Base-by-base conservation (phyloP, 495 filamentous ascomycete species). In the Penicillium manginii region DNA sequence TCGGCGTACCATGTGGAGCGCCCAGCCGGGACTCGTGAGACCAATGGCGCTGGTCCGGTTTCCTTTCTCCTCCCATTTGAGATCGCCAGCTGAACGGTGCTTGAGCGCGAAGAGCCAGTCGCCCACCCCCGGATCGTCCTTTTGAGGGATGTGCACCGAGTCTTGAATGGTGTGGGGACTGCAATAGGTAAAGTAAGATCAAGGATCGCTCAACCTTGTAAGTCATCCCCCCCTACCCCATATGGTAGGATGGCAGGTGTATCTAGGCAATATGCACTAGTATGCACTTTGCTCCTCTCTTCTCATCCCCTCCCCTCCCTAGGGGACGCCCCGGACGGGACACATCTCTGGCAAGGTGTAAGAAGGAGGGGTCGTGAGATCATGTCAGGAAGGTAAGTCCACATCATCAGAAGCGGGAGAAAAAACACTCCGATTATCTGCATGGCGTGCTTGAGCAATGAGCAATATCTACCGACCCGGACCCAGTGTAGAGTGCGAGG, bases 1-100 rank as follows among this genome's bases (percentile, higher is more conserved):
- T 63, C 56, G 42, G 43, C 61, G 23, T 32, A 26, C 55, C 56
- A 56, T 63, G 61, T 63, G 61, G 60, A 45, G 31, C 35, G 19
- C 45, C 45, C 45, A 47, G 22, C 49, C 35, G 54, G 54, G 21
- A 54, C 50, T 52, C 48, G 26, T 19, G 14, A 49, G 35, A 42
- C 43, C 61, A 63, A 59, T 63, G 33, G 49, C 23, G 26, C 22
- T 45, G 26, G 42, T 9, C 29, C 31, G 15, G 8, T 22, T 47
- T 22, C 21, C 45, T 26, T 22, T 12, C 21, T 47, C 21, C 14
- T 22, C 18, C 9, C 39, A 33, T 22, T 18, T 53, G 23, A 23
- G 57, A 59, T 59, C 57, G 40, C 50, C 57, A 59, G 57, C 40
- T 59, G 57, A 26, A 57, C 55, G 48, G 50, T 54, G 42, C 57